Evolutionary conservation across 139 green algal species (phyloP).

Genomic region (Bryopsis sp.): DNA sequence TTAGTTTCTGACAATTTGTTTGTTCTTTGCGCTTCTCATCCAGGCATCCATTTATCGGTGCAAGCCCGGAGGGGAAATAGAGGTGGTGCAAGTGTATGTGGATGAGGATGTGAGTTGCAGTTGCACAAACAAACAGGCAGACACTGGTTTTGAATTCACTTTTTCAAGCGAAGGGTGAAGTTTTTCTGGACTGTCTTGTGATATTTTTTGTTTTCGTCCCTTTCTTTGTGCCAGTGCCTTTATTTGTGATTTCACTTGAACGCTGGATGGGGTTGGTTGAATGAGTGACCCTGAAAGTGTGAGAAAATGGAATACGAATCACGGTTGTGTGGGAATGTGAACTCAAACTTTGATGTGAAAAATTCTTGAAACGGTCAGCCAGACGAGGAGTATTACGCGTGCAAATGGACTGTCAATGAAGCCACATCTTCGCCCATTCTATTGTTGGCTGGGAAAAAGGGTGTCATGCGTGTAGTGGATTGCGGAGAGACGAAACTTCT

Average conservation of each 20-base stretch:
- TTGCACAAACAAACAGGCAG: not conserved
- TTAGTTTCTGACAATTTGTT: too few relatives aligned
- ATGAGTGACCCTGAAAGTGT: not conserved
- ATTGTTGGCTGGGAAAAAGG: constrained; percentile 55
- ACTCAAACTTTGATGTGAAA: too few relatives aligned
- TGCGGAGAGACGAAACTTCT: constrained; percentile 25
- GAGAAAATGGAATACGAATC: too few relatives aligned
- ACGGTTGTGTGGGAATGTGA: too few relatives aligned
- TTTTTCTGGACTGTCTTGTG: not conserved
- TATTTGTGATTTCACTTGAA: not conserved
- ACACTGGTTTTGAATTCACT: not conserved
- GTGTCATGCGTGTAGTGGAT: constrained; percentile 46
- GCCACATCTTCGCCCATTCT: constrained; percentile 42
- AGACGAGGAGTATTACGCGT: constrained; percentile 53
- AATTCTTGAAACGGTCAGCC: not conserved
- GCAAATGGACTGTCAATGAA: constrained; percentile 46
- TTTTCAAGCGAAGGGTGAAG: not conserved
- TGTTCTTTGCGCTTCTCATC: too few relatives aligned
- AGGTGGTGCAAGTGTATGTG: constrained; percentile 47
- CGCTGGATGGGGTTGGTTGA: not conserved
- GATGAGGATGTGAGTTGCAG: constrained; percentile 43
- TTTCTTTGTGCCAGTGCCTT: not conserved
- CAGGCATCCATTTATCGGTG: constrained; percentile 61
- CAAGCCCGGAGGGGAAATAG: constrained; percentile 29
- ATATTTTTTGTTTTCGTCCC: not conserved